Base-by-base conservation (phyloP, 2,329 filamentous ascomycete genomes). In the Scytalidium lignicola region DNA sequence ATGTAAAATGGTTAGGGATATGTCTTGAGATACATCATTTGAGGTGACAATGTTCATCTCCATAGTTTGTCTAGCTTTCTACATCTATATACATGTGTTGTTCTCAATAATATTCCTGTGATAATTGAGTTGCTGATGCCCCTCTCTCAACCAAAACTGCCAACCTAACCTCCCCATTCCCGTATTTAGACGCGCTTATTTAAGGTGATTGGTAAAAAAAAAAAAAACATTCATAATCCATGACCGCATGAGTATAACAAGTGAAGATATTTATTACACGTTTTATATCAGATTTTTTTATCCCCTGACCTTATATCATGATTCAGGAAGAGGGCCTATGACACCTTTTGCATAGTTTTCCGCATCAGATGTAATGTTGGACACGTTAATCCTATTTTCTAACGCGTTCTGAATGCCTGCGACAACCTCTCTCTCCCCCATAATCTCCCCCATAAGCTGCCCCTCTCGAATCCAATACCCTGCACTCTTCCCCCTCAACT, bases 401-500 rank as follows among this genome's bases (percentile, higher is more conserved):
- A 91, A 66, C 10, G 83, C 86, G 63, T 82, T 78, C 51, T 86
- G 83, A 53, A 90, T 78, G 46, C 85, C 80, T 59, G 85, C 82
- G 29, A 88, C 70, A 7, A 91, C 87, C 53, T 88, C 85, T 53
- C 82, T 76, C 54, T 92, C 86, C 72, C 90, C 86, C 78, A 95
- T 86, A 20, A 88, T 82, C 60, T 86, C 82, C 29, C 78, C 72
- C 78, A 87, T 89, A 23, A 89, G 66, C 46, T 78, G 73, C 6
- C 82, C 85, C 70, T 96, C 89, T 41, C 85, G 84, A 9, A 74
- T 71, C 92, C 92, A 97, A 69, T 96, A 96, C 15, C 74, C 76
- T 57, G 85, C 79, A 44, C 79, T 78, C 50, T 78, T 77, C 2
- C 68, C 74, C 51, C 90, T 80, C 65, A 96, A 70, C 41, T 78